Conservation (phyloP, 2,329 filamentous ascomycete species). For the Pochonia chlamydosporia region DNA sequence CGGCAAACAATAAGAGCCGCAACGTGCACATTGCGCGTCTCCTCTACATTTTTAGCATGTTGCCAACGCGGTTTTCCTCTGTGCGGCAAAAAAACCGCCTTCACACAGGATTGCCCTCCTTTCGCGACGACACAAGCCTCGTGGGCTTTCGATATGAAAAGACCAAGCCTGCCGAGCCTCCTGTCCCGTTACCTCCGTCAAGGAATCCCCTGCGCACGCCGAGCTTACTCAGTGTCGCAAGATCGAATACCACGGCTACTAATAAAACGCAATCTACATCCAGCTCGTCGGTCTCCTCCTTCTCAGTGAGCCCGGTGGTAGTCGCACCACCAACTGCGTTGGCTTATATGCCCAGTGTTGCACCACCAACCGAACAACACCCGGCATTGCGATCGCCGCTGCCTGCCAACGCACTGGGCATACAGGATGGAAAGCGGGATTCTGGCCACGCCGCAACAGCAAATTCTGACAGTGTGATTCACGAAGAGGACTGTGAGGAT, state of each 20-base stretch:
- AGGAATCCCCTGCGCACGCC: conserved; percentile 20
- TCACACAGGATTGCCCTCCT: conserved; percentile 23
- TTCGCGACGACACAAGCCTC: conserved; percentile 44
- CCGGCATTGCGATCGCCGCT: conserved; percentile 38
- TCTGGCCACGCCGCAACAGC: conserved; percentile 45
- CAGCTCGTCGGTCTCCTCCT: conserved; percentile 8
- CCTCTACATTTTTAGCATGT: conserved; percentile 18
- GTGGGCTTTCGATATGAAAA: conserved; percentile 57
- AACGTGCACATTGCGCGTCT: conserved; percentile 1
- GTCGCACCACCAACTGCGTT: conserved; percentile 20
- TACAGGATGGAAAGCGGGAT: conserved; percentile 47
- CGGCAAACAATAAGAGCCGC: neutral
- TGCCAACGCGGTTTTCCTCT: conserved; percentile 36
- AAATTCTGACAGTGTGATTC: conserved; percentile 24
- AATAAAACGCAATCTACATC: conserved; percentile 4
- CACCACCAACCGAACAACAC: conserved; percentile 46
- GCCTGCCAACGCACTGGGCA: conserved; percentile 16
- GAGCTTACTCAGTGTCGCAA: conserved; percentile 9
- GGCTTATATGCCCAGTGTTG: conserved; percentile 23
- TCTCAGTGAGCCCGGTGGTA: conserved; percentile 23
- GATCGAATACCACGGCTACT: conserved; percentile 18
- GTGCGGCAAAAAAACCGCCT: conserved; percentile 36
- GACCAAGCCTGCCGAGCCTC: conserved; percentile 50
- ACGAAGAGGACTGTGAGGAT: conserved; percentile 35
- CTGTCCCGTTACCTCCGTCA: conserved; percentile 44